Evolutionary conservation across 768 basidiomycete species (phyloP), one percentile per base, ranked within the genome.

Genomic region (Termitomyces sp.): DNA sequence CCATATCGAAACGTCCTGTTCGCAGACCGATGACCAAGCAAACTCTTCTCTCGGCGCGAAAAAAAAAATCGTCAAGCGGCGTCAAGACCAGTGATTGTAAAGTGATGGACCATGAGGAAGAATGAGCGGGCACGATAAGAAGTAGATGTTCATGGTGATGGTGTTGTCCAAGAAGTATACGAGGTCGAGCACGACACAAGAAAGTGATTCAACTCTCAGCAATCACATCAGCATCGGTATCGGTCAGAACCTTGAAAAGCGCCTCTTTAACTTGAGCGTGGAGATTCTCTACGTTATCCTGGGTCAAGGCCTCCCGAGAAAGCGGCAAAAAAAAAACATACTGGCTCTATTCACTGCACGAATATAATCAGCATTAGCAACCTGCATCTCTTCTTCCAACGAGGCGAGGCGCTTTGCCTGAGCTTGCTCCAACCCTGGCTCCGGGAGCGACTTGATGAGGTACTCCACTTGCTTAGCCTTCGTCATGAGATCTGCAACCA

Each of bases 401-500:
- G 64, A 70, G 62, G 83, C 74, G 12, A 93, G 69, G n/a, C 92
- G 77, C 58, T 74, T 75, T 1, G 87, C 87, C 85, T 91, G 90
- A 21, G 77, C 77, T 64, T 88, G 87, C 64, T 90, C 89, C 2
- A 84, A 77, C 65, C 93, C 91, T 2, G 87, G 86, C 38, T 81
- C 82, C 0, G 91, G 92, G 14, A 96, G 69, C 0, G 84, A 85
- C 48, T 87, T 81, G 49, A 96, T 90, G 46, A 95, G 79, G 63
- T 83, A 86, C 62, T 95, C 88, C 41, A 96, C 81, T 67, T 94
- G 90, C 64, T 95, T 95, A 14, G 91, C 90, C 64, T 95, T 94
- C 38, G 83, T 77, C 40, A 94, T 79, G 40, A 96, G 75, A 64
- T 95, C 93, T 15, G 79, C 73, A 5, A 93, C 90, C 21, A 95